Base-by-base conservation (phyloP, 345 rosid genomes). In the Adansonia digitata region DNA sequence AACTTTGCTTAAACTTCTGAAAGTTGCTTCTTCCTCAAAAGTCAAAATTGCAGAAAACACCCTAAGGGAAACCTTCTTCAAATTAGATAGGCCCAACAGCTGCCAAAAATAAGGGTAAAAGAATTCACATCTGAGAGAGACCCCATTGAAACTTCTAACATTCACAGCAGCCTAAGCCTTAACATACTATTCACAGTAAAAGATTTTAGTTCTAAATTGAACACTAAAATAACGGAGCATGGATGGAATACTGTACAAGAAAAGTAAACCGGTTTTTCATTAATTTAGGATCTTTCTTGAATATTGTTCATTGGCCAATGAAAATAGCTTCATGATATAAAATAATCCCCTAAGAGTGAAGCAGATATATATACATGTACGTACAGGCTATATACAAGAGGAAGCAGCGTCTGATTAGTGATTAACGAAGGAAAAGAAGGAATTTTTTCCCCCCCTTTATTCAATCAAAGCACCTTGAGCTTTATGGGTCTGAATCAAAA, bases 401-500 rank as follows among this genome's bases (percentile, higher is more conserved):
- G 15, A 45, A 45, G 49, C 49, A 45, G 49, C 49, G 17, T 14
- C 2, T 12, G 48, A 43, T 14, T 45, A 14, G 2, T 45, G 49
- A 45, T 3, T 13, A 14, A 4, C 49, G 5, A 45, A 45, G 49
- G 14, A 45, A 73, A 73, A 27, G 20, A 48, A 40, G 0, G 42
- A 45, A 10, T 77, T 65, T 46, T 37, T 31, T 64, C 45, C n/a
- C 37, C n/a, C n/a, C n/a, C n/a, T n/a, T n/a, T n/a, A n/a, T n/a
- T 68, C 43, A 51, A 46, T 12, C 27, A 40, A 35, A 52, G 67
- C 70, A 75, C 82, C 72, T 79, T 27, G n/a, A 40, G 3, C 15
- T 74, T 43, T 60, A 17, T 15, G 49, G 49, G 75, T 61, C 59
- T 70, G 82, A 79, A n/a, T n/a, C n/a, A n/a, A n/a, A n/a, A n/a